A percentile compares a stretch with the other conserved stretches of the same genome.
Evolutionary conservation across 176 grass and related monocot genomes (phyloP).

Genomic region (Triticum turgidum): DNA sequence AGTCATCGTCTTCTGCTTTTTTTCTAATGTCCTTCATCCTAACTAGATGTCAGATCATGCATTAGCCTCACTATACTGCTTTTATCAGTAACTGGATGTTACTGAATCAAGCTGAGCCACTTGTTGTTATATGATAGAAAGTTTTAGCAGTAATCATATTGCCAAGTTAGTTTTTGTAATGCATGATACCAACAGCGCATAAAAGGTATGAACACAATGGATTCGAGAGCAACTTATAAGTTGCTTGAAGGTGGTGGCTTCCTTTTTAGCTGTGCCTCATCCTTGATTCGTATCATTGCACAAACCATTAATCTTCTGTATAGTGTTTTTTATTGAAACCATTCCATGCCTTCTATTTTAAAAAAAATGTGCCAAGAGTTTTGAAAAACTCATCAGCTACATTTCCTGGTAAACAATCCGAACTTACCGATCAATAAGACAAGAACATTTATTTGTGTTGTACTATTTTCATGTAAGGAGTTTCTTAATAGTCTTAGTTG

Average conservation of each 20-base stretch:
- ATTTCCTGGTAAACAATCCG: not conserved
- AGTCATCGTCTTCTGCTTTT: not conserved
- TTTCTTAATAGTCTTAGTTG: not conserved
- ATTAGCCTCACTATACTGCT: not conserved
- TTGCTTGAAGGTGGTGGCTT: not conserved
- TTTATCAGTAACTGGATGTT: not conserved
- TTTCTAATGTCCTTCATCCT: not conserved
- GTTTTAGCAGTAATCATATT: not conserved
- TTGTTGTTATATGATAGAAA: not conserved
- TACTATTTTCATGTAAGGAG: not conserved
- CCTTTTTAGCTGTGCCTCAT: not conserved
- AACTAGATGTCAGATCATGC: constrained; percentile 1
- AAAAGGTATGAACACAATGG: not conserved
- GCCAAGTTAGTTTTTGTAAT: not conserved
- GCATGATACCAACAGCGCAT: not conserved
- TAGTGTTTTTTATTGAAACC: not conserved
- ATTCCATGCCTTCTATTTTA: not conserved
- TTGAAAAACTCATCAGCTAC: not conserved
- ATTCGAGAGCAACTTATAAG: constrained; percentile 12
- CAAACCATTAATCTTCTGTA: not conserved
- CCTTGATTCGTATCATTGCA: not conserved
- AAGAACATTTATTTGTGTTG: not conserved
- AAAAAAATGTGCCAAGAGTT: not conserved
- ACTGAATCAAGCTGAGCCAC: not conserved
- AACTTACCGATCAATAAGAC: not conserved